Conservation (phyloP, 208 protist species). For the Leishmania tarentolae region DNA sequence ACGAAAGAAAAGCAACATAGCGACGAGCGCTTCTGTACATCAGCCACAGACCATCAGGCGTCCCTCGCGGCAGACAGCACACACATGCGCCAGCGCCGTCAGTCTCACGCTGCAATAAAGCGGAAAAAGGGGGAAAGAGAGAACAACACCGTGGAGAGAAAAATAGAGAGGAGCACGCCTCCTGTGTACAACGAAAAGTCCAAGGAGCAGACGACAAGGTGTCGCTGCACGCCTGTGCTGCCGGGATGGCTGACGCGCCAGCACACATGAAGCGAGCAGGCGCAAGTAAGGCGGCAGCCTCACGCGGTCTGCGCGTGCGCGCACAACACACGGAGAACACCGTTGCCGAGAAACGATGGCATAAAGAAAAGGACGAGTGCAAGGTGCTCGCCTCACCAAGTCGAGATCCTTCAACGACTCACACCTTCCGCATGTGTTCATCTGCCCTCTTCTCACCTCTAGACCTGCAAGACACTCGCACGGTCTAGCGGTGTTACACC, state of each 20-base stretch:
- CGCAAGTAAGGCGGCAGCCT: not conserved
- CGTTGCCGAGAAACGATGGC: not conserved
- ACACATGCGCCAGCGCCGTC: not conserved
- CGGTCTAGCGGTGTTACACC: slow-evolving; percentile 56
- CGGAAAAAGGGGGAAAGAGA: not conserved
- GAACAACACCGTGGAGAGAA: not conserved
- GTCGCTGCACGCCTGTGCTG: not conserved
- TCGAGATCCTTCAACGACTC: not conserved
- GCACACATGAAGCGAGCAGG: not conserved
- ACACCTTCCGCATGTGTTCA: not conserved
- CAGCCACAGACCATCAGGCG: not conserved
- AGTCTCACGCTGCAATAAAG: not conserved
- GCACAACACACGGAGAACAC: not conserved
- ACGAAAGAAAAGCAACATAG: not conserved
- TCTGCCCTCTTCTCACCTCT: not conserved
- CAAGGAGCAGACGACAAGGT: not conserved
- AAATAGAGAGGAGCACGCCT: not conserved
- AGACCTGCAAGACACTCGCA: slow-evolving; percentile 43
- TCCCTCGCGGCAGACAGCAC: not conserved
- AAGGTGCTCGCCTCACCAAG: not conserved
- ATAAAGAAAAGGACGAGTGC: not conserved
- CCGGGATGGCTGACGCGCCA: not conserved
- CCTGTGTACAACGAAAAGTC: not conserved
- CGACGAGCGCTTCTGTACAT: slow-evolving; percentile 6
- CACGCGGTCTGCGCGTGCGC: not conserved